These are phyloP conservation scores for Naegleria gruberi DNA, from an alignment of 208 protist species.

Conservation along the genomic window DNA sequence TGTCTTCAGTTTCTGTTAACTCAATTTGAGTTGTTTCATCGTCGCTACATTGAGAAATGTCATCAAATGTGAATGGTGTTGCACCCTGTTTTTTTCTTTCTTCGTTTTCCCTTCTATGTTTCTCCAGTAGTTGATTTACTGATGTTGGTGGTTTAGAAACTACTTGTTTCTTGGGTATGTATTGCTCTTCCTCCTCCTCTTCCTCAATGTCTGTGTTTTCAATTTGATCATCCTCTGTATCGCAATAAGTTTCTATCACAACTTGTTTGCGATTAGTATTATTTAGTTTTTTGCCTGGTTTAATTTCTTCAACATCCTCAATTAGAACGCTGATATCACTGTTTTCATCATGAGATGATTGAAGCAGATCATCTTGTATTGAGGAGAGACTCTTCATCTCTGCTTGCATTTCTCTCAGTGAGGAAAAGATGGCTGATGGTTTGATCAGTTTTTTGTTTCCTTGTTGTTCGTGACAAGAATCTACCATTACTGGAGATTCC, in stretches of 20 bases:
- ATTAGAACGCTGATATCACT: neutral
- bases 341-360: neutral
- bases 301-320: neutral
- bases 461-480: too few species aligned
- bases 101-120: neutral
- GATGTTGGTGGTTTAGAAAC: neutral
- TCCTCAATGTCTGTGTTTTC: neutral
- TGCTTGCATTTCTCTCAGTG: neutral
- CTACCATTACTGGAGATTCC: too few species aligned
- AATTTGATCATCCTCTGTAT: neutral
- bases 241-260: too few species aligned
- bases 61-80: neutral
- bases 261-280: too few species aligned
- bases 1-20: neutral
- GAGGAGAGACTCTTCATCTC: neutral
- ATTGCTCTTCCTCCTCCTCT: neutral
- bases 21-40: neutral
- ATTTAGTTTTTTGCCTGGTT: neutral
- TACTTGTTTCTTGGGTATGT: neutral
- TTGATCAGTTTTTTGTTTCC: too few species aligned
- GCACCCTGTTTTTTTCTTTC: neutral
- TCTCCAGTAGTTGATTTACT: neutral
- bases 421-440: neutral
- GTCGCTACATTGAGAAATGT: neutral
- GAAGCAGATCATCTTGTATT: neutral